Conservation (phyloP, 1,284 basidiomycete genomes). For the Hortiboletus rubellus region DNA sequence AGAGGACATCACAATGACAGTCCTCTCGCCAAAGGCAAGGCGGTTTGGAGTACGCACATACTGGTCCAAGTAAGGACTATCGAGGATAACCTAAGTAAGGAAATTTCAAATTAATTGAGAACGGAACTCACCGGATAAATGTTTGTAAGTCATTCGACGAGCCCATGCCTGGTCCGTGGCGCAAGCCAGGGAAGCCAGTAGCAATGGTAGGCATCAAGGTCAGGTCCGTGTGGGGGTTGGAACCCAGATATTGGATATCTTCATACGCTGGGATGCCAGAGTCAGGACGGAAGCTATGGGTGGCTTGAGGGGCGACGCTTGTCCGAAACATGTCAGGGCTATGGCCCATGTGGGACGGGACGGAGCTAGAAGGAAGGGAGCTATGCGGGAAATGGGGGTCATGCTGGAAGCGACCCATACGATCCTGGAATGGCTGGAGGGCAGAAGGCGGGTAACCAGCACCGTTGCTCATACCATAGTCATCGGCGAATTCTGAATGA, state of each 20-base stretch:
- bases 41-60: conserved; percentile 86
- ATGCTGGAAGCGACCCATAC: conserved; percentile 50
- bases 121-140: conserved; percentile 65
- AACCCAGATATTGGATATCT: conserved; percentile 56
- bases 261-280: conserved; percentile 51
- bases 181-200: conserved; percentile 63
- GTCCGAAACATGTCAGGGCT: conserved; percentile 54
- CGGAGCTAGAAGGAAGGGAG: conserved; percentile 39
- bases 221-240: conserved; percentile 54
- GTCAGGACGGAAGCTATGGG: conserved; percentile 55
- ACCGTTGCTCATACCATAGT: conserved; percentile 54
- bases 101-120: conserved; percentile 7
- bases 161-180: conserved; percentile 57
- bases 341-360: conserved; percentile 48
- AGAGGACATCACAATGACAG: conserved; percentile 93
- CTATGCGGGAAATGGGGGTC: conserved; percentile 50
- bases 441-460: conserved; percentile 48
- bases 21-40: conserved; percentile 88
- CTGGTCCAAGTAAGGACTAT: conserved; percentile 77
- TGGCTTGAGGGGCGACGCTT: conserved; percentile 66
- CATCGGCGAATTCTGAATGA: conserved; percentile 59
- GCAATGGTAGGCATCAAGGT: conserved; percentile 60
- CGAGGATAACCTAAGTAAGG: conserved; percentile 15
- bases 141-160: conserved; percentile 71
- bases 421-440: conserved; percentile 58